Conservation (phyloP, 208 protist species). For the Leishmania gerbilli region DNA sequence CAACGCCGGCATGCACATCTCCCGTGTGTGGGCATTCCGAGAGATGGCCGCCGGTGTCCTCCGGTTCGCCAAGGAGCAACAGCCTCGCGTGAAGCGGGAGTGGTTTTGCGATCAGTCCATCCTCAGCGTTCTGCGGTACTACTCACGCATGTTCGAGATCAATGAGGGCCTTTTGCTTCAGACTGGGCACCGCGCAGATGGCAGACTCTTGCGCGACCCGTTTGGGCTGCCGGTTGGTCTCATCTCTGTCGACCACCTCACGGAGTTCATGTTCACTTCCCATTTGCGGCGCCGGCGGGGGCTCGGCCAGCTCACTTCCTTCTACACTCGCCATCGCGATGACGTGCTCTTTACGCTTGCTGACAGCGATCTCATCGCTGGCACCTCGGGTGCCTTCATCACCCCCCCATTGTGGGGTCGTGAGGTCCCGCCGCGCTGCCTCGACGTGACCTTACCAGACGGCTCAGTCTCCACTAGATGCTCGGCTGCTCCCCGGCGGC, state of each 20-base stretch:
- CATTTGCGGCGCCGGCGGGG: neutral
- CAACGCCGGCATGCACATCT: slow-evolving; percentile 29
- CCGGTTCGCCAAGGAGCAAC: neutral
- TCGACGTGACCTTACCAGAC: neutral
- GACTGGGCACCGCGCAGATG: neutral
- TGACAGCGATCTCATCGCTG: neutral
- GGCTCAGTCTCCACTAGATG: neutral
- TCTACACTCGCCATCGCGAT: neutral
- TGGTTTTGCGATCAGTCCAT: slow-evolving; percentile 40
- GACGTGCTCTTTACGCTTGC: neutral
- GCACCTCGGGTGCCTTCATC: neutral
- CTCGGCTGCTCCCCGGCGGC: neutral
- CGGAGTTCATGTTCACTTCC: slow-evolving; percentile 22
- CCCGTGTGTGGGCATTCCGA: slow-evolving; percentile 34
- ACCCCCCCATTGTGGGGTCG: neutral
- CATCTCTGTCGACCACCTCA: slow-evolving; percentile 17
- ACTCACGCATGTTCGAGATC: slow-evolving; percentile 29
- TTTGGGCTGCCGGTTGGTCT: slow-evolving; percentile 24
- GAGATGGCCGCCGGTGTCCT: neutral
- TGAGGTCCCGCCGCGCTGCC: neutral
- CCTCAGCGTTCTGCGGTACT: slow-evolving; percentile 11
- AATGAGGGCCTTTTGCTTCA: slow-evolving; percentile 18
- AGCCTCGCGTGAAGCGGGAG: neutral
- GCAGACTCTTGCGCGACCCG: neutral
- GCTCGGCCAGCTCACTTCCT: neutral